These are phyloP conservation scores for Calycina marina DNA, from an alignment of 2,329 filamentous ascomycete species.

Conservation along the genomic window DNA sequence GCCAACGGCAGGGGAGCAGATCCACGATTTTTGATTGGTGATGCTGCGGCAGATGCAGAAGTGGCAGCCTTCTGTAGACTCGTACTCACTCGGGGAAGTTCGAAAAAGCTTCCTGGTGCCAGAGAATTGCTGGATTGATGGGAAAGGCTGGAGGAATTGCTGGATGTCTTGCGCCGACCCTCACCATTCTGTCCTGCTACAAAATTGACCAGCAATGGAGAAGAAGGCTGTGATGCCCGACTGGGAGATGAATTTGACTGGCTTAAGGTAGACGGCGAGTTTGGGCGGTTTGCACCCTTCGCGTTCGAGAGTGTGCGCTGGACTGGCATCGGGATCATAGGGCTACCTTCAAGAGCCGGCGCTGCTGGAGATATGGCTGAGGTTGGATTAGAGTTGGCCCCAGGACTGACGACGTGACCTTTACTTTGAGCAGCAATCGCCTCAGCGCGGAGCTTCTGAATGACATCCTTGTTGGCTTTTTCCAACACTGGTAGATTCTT, in stretches of 20 bases:
- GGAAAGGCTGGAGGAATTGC: slow-evolving; percentile 70
- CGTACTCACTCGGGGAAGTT: slow-evolving; percentile 49
- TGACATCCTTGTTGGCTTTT: slow-evolving; percentile 97
- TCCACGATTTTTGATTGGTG: slow-evolving; percentile 41
- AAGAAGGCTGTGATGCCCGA: slow-evolving; percentile 69
- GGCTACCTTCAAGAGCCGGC: slow-evolving; percentile 69
- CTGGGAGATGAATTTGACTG: slow-evolving; percentile 79
- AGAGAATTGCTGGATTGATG: slow-evolving; percentile 59
- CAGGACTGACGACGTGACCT: slow-evolving; percentile 16
- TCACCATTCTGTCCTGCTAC: slow-evolving; percentile 73
- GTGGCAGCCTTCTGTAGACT: slow-evolving; percentile 46
- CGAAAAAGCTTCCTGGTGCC: slow-evolving; percentile 57
- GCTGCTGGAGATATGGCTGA: slow-evolving; percentile 37
- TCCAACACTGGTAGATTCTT: slow-evolving; percentile 95
- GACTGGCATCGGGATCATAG: slow-evolving; percentile 62
- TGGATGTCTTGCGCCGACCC: slow-evolving; percentile 75
- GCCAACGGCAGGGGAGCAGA: slow-evolving; percentile 31
- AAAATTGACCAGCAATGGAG: slow-evolving; percentile 91
- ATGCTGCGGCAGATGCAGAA: slow-evolving; percentile 33
- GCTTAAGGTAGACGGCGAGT: slow-evolving; percentile 69
- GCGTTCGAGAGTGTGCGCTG: slow-evolving; percentile 74
- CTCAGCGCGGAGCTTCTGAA: slow-evolving; percentile 87
- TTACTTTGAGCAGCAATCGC: slow-evolving; percentile 59
- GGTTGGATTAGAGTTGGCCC: slow-evolving; percentile 3
- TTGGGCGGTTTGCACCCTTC: slow-evolving; percentile 62